Evolutionary conservation across 2,329 filamentous ascomycete species (phyloP).

Genomic region (Claviceps pazoutovae): DNA sequence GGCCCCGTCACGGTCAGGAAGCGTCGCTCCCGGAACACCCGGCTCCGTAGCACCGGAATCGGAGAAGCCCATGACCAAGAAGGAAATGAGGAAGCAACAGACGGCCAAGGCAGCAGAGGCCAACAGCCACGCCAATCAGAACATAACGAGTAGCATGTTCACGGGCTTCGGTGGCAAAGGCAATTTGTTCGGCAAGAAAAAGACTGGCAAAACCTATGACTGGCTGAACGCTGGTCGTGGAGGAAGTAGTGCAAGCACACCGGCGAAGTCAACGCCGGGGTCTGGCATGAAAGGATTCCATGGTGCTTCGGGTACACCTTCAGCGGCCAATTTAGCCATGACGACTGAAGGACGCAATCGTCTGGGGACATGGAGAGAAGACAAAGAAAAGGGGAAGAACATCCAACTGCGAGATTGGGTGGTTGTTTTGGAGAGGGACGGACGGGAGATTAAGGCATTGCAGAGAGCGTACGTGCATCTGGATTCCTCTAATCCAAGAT

Average conservation of each 20-base stretch:
- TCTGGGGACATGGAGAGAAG: slow-evolving; percentile 65
- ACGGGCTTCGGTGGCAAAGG: slow-evolving; percentile 49
- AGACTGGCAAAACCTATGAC: slow-evolving; percentile 53
- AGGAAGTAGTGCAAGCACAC: slow-evolving; percentile 41
- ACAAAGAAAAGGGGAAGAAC: slow-evolving; percentile 58
- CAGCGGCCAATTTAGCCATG: slow-evolving; percentile 25
- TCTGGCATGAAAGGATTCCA: slow-evolving; percentile 18
- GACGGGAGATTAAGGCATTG: slow-evolving; percentile 48
- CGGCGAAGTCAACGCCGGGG: slow-evolving; percentile 22
- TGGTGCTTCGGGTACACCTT: slow-evolving; percentile 18
- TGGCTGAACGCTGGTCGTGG: slow-evolving; percentile 51
- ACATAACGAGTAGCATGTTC: slow-evolving; percentile 67
- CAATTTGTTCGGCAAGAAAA: slow-evolving; percentile 42
- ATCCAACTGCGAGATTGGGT: slow-evolving; percentile 80
- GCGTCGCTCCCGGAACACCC: slow-evolving; percentile 45
- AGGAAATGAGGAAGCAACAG: slow-evolving; percentile 64
- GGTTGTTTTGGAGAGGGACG: slow-evolving; percentile 64
- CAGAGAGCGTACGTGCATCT: slow-evolving; percentile 42
- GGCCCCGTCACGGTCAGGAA: slow-evolving; percentile 37
- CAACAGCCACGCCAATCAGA: slow-evolving; percentile 67
- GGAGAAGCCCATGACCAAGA: slow-evolving; percentile 67
- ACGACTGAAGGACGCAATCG: slow-evolving; percentile 47
- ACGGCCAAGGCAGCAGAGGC: slow-evolving; percentile 67
- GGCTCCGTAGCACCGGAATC: slow-evolving; percentile 48
- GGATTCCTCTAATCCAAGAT: slow-evolving; percentile 33